Conservation (phyloP, 768 basidiomycete genomes). For the Leccinum fibrillosum region DNA sequence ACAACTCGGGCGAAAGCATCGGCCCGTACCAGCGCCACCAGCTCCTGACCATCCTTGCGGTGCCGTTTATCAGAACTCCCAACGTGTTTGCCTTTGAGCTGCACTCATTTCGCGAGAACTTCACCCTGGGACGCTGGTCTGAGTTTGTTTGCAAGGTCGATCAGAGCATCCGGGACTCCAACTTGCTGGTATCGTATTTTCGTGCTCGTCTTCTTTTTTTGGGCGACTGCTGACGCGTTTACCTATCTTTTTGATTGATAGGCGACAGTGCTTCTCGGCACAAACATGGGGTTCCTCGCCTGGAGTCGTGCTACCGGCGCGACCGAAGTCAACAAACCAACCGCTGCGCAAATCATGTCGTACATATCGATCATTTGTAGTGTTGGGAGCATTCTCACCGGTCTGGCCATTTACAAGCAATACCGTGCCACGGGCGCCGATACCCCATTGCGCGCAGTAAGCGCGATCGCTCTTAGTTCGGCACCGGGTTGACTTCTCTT, state of each 20-base stretch:
- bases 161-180: slow-evolving; percentile 30
- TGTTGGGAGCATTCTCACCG: slow-evolving; percentile 28
- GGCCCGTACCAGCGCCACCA: slow-evolving; percentile 19
- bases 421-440: slow-evolving; percentile 32
- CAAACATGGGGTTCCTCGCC: slow-evolving; percentile 23
- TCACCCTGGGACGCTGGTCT: slow-evolving; percentile 26
- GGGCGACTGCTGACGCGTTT: not conserved
- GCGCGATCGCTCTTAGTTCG: not conserved
- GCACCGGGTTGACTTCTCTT: not conserved
- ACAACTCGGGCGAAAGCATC: slow-evolving; percentile 9
- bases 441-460: slow-evolving; percentile 30
- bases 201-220: not conserved
- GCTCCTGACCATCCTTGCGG: slow-evolving; percentile 19
- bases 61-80: slow-evolving; percentile 24
- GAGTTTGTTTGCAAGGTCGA: slow-evolving; percentile 30
- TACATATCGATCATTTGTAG: slow-evolving; percentile 30
- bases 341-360: slow-evolving; percentile 21
- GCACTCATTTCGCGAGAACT: slow-evolving; percentile 26
- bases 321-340: slow-evolving; percentile 7
- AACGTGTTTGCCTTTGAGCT: slow-evolving; percentile 29
- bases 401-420: slow-evolving; percentile 31
- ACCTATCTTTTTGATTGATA: not conserved
- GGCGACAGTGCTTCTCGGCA: slow-evolving; percentile 30
- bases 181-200: slow-evolving; percentile 21
- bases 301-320: slow-evolving; percentile 11